phyloP scores from a whole-genome alignment of 768 basidiomycete genomes.

The Rhodotorula babjevae region DNA sequence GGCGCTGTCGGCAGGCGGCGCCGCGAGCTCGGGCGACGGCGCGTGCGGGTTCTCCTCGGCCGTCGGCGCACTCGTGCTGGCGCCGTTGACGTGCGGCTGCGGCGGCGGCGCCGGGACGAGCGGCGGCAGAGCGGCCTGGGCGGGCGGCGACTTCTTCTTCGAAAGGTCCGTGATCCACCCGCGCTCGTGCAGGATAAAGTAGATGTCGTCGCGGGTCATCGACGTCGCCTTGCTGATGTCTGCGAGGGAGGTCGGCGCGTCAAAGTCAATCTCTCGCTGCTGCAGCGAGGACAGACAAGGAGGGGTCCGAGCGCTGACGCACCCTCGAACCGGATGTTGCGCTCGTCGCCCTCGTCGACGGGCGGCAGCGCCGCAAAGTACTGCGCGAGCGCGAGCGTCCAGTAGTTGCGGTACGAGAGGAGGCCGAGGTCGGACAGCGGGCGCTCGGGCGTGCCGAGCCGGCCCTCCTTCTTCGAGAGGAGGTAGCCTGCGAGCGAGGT shows the following conservation, averaged over 20 bases:
- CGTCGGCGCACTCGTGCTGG: not conserved
- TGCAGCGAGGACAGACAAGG: not conserved
- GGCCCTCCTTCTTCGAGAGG: conserved; percentile 86
- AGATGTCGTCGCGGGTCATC: conserved; percentile 86
- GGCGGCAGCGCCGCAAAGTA: conserved; percentile 53
- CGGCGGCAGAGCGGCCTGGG: not conserved
- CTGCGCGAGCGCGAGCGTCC: conserved; percentile 81
- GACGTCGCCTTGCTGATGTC: conserved; percentile 81
- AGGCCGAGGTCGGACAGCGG: conserved; percentile 88
- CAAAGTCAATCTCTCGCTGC: not conserved
- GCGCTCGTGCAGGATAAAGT: conserved; percentile 64
- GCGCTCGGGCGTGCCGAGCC: conserved; percentile 89
- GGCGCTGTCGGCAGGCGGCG: not conserved
- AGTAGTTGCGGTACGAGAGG: conserved; percentile 90
- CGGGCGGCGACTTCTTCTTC: conserved; percentile 8
- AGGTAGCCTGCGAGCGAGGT: conserved; percentile 66
- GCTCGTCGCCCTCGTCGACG: conserved; percentile 47
- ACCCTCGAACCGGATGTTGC: conserved; percentile 51
- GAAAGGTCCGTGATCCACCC: conserved; percentile 59
- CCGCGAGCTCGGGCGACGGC: not conserved
- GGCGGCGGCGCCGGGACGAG: not conserved
- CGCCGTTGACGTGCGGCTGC: not conserved
- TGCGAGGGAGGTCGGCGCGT: conserved; percentile 10
- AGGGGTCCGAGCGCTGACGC: conserved; percentile 55
- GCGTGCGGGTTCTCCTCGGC: not conserved